Base-by-base conservation (phyloP, 2,329 filamentous ascomycete species). In the Talaromyces sp. region DNA sequence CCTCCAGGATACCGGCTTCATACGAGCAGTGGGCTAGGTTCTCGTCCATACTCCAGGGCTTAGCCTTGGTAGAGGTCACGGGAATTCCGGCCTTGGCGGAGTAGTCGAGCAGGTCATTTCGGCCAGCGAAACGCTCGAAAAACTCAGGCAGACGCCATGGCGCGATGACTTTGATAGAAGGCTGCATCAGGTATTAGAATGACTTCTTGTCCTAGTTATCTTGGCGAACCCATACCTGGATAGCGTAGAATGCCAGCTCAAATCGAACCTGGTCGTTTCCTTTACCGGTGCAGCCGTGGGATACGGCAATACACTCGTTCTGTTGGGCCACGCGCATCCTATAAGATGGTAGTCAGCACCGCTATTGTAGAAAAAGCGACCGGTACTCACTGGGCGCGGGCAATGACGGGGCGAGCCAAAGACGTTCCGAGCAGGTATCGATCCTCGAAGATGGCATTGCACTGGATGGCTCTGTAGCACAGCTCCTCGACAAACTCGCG, bases 401-500 rank as follows among this genome's bases (percentile, higher is more conserved):
- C 78, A 62, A 80, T 80, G 54, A 80, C 78, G 57, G 78, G 76
- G 57, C 78, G 77, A 61, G 78, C 78, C 61, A 77, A 68, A 57
- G 69, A 72, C 35, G 75, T 76, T 65, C 72, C 70, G 66, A 59
- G 61, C n/a, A 61, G 59, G 59, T 60, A 63, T 64, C 81, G 78
- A 70, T 87, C 86, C 79, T 91, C 85, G 72, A 87, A 88, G 73
- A 86, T 84, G 64, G 81, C 81, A 67, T 83, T 84, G 77, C 86
- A 90, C 76, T 91, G 59, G 64, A 94, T 84, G 63, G 90, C 90
- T 57, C 84, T 87, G 83, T 88, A 92, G 80, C 88, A 88, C 51
- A 94, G 82, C 79, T 93, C 84, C 68, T 92, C 88, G 66, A 94
- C 85, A 70, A 94, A 92, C 76, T 91, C 88, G 67, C 81, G 81